Percentiles rank a stretch among this genome's conserved stretches.
These are phyloP conservation scores for Myxozyma sirexii DNA, from an alignment of 805 yeast species.

Conservation along the genomic window DNA sequence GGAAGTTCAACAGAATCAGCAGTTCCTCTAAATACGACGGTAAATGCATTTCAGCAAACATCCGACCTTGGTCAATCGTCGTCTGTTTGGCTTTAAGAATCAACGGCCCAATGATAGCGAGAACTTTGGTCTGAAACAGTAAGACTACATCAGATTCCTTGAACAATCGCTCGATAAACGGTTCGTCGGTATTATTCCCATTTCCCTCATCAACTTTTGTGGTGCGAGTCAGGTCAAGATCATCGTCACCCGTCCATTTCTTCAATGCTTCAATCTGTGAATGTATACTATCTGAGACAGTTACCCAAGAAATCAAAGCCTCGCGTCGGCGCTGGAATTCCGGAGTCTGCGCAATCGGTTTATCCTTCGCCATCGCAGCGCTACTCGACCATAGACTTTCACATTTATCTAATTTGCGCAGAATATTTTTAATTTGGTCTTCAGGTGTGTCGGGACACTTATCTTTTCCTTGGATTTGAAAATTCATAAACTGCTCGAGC, in stretches of 20 bases:
- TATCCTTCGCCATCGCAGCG: slow-evolving; percentile 76
- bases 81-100: slow-evolving; percentile 77
- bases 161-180: slow-evolving; percentile 80
- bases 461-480: slow-evolving; percentile 55
- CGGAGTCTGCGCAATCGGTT: slow-evolving; percentile 66
- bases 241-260: slow-evolving; percentile 84
- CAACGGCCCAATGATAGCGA: slow-evolving; percentile 75
- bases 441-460: slow-evolving; percentile 37
- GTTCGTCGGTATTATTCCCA: slow-evolving; percentile 58
- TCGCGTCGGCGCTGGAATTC: slow-evolving; percentile 69
- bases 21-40: slow-evolving; percentile 72
- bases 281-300: slow-evolving; percentile 69
- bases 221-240: slow-evolving; percentile 59
- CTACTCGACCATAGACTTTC: slow-evolving; percentile 78
- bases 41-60: slow-evolving; percentile 67
- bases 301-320: slow-evolving; percentile 82
- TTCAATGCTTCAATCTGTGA: slow-evolving; percentile 62
- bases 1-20: slow-evolving; percentile 69
- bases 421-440: slow-evolving; percentile 56
- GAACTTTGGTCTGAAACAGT: slow-evolving; percentile 71
- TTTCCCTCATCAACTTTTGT: slow-evolving; percentile 42
- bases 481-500: slow-evolving; percentile 66
- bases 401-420: slow-evolving; percentile 65
- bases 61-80: slow-evolving; percentile 60
- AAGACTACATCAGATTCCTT: slow-evolving; percentile 55